phyloP scores from a whole-genome alignment of 2,329 filamentous ascomycete species.

The Alternaria ethzedia region DNA sequence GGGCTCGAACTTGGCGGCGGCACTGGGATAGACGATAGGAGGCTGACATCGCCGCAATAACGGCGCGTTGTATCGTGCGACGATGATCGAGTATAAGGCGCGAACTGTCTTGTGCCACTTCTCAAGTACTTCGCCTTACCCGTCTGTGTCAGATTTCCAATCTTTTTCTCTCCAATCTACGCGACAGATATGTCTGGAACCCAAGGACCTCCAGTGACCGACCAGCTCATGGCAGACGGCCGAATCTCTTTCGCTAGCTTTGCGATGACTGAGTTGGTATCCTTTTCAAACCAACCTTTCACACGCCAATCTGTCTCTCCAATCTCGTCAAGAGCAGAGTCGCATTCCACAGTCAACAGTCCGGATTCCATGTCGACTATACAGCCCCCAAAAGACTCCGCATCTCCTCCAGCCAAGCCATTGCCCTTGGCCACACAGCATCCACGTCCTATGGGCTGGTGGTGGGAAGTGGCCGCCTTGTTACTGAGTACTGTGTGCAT shows the following conservation, averaged over 20 bases:
- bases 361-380: background rate
- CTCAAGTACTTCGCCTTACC: background rate
- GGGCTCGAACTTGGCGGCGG: background rate
- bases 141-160: background rate
- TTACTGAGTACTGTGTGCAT: background rate
- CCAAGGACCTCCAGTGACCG: accelerated
- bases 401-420: background rate
- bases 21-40: accelerated
- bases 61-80: background rate
- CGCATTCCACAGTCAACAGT: background rate
- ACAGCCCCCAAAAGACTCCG: accelerated
- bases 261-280: background rate
- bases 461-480: background rate
- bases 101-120: too few species aligned
- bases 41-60: background rate
- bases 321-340: background rate
- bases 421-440: accelerated
- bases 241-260: background rate
- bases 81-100: background rate
- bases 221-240: accelerated
- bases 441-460: background rate
- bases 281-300: background rate
- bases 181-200: background rate
- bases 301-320: background rate
- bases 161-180: background rate